Evolutionary conservation across 2,329 filamentous ascomycete species (phyloP), one percentile per base, ranked within the genome.

Genomic region (Ceratocystiopsis brevicomis): DNA sequence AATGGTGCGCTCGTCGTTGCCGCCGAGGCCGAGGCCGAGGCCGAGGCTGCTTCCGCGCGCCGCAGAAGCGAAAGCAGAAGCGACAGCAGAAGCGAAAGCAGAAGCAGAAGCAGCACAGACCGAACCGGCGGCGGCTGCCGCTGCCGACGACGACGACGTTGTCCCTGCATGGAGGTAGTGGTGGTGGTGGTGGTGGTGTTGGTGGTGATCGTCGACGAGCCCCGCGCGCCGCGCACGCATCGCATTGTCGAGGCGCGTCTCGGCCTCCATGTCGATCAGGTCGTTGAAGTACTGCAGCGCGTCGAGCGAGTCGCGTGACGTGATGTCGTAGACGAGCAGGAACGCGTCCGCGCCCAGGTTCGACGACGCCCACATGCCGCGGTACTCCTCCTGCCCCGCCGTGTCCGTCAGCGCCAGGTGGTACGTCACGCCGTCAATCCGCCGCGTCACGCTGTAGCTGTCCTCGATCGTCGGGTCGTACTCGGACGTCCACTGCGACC

Each of bases 361-460:
- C 19, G 77, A 78, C 33, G 76, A 70, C 1, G 81, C 81, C 83
- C 83, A 90, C 67, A 90, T 82, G 52, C 81, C 78, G 51, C 83
- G 78, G 64, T 90, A 90, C 62, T 90, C 83, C 62, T 90, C 83
- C 59, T 90, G 83, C n/a, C 83, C 83, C 21, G 83, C 83, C 1
- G 83, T 88, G 64, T 90, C 83, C 47, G 81, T 88, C 41, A 90
- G 70, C 40, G 71, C 69, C 34, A 90, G 75, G 59, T 83, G 79
- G 67, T 87, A 88, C 41, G 74, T 76, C 43, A 88, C 69, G 54
- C 83, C 83, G 53, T 88, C 82, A 57, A 90, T 76, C 53, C 70
- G 73, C 51, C 83, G 80, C 41, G 82, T 87, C 48, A 90, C 78
- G 53, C 75, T 80, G 67, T 90, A 90, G 52, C 79, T 85, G 67